These are phyloP conservation scores for Mrakia frigida DNA, from an alignment of 768 basidiomycete species.

Conservation along the genomic window DNA sequence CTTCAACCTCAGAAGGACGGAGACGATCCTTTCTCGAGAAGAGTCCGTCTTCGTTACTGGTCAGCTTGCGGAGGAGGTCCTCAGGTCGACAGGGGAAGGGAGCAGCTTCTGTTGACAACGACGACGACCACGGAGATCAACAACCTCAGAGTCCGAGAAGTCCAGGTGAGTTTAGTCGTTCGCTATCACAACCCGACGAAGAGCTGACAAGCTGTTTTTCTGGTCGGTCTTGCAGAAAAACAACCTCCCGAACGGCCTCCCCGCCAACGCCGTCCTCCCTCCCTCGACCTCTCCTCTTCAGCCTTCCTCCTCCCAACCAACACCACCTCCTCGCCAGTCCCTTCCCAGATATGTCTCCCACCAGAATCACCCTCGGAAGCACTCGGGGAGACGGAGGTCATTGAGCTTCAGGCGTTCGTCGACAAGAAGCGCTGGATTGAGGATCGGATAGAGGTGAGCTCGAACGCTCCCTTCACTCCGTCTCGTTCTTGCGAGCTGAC, in stretches of 20 bases:
- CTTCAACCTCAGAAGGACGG: not conserved
- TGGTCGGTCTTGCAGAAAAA: not conserved
- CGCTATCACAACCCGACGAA: too few relatives aligned
- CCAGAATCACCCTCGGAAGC: constrained; percentile 16
- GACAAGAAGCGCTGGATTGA: constrained; percentile 32
- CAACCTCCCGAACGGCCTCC: not conserved
- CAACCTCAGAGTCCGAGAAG: not conserved
- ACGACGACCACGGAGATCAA: too few relatives aligned
- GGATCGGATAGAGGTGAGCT: constrained; percentile 26
- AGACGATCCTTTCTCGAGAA: not conserved
- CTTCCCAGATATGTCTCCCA: constrained; percentile 19
- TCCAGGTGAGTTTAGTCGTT: not conserved
- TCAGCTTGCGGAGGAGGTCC: not conserved
- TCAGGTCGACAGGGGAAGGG: not conserved
- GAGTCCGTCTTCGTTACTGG: not conserved
- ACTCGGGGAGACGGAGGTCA: constrained; percentile 13
- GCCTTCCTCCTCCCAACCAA: not conserved
- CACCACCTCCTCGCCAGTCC: not conserved
- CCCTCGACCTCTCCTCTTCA: constrained; percentile 11
- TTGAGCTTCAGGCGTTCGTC: constrained; percentile 30
- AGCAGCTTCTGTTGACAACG: not conserved
- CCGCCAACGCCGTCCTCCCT: not conserved
- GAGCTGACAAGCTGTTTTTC: not conserved
- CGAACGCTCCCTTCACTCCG: not conserved
- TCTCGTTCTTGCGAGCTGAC: not conserved